These are phyloP conservation scores for Diaporthe sp. DNA, from an alignment of 2,329 filamentous ascomycete genomes.

Conservation along the genomic window DNA sequence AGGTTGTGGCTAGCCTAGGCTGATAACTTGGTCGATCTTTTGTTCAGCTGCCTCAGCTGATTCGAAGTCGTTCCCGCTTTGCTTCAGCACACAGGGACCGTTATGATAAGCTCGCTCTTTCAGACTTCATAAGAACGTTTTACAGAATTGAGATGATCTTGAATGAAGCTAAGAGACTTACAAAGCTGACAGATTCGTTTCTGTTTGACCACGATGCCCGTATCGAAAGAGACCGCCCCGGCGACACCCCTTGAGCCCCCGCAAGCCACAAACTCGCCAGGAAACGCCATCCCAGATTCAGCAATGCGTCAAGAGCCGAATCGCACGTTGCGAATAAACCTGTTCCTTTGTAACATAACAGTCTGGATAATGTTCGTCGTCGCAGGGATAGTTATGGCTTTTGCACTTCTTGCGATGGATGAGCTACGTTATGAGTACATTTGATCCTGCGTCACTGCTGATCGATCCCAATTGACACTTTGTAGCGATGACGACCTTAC, in stretches of 20 bases:
- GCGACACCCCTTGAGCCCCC: too few species aligned
- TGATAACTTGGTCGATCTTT: not conserved
- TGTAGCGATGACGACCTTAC: not conserved
- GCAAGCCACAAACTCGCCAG: not conserved
- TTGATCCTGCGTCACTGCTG: accelerated
- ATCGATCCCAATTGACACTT: not conserved
- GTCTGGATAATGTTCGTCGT: constrained; percentile 14
- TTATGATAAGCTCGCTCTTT: not conserved
- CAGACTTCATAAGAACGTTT: not conserved
- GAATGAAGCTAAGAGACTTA: too few species aligned
- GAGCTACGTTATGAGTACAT: constrained; percentile 2
- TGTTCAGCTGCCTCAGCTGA: not conserved
- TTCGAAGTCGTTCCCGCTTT: not conserved
- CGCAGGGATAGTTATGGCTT: constrained; percentile 9
- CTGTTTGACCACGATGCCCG: not conserved
- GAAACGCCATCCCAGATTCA: not conserved
- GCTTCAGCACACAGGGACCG: not conserved
- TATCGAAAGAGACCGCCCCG: not conserved
- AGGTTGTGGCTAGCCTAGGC: not conserved
- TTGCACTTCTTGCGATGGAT: constrained; percentile 1
- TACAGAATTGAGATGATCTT: not conserved
- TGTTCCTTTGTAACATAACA: not conserved
- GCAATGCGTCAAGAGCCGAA: not conserved
- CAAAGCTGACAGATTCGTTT: too few species aligned
- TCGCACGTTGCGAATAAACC: not conserved